Evolutionary conservation across 495 filamentous ascomycete genomes (phyloP), one percentile per base, ranked within the genome.

Genomic region (Lophiotrema nucula): DNA sequence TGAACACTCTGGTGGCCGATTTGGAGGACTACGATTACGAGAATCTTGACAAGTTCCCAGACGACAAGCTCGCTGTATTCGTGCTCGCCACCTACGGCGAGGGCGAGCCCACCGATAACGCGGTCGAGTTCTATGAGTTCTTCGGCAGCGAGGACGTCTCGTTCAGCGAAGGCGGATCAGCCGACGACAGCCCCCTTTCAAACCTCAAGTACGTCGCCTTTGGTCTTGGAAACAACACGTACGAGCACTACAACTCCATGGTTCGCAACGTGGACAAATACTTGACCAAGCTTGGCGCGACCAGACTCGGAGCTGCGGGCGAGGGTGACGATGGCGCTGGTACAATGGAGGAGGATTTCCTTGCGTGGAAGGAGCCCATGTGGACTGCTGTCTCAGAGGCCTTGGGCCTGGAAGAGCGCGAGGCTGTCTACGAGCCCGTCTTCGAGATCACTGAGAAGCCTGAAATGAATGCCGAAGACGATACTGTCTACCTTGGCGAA

Each of bases 311-410:
- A 10, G 76, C 83, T 37, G 90, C 91, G 26, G 93, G 93, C 68
- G 93, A 97, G 76, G 93, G 93, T 67, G 93, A 99, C 66, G 93
- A 99, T 71, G 93, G 93, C 57, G 92, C 93, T 47, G 93, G 93
- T 53, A 99, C 93, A 49, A 99, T 99, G 93, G 93, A 99, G 74
- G 93, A 99, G 76, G 93, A 99, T 67, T 99, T 97, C 73, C 77
- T 99, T 69, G 88, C 93, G 58, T 99, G 93, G 93, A 99, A 99
- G 73, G 93, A 99, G 67, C 91, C 92, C 46, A 99, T 99, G 95
- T 99, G 93, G 93, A 74, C 77, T 57, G 90, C 87, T 52, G 76
- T 97, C 37, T 76, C 85, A 5, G 82, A 89, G 47, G 81, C 86
- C 61, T 87, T 99, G 87, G 80, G 82, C 48, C 78, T 99, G 41